Evolutionary conservation across 768 basidiomycete genomes (phyloP), one percentile per base, ranked within the genome.

Genomic region (Rhizopogon vinicolor): DNA sequence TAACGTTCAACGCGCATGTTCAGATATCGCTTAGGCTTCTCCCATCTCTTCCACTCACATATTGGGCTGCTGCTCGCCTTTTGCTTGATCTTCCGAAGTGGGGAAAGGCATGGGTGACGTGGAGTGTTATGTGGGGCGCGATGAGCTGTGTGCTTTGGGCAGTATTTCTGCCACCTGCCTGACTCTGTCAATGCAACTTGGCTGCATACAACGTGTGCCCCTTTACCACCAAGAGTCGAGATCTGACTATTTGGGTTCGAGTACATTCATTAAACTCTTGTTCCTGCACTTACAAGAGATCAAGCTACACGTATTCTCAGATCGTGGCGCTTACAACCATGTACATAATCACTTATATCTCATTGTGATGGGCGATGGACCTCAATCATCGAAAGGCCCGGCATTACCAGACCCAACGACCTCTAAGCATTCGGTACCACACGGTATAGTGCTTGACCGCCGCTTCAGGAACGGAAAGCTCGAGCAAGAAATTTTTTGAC

Each of bases 161-260:
- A 1, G 80, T 82, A 2, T 95, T 94, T 65, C 78, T 96, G 31
- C 96, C 96, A 0, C 96, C 96, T n/a, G 96, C 95, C 0, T 96
- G 72, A 72, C 33, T 14, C 41, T n/a, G n/a, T 18, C 8, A 18
- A 4, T 25, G 16, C n/a, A 16, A 18, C 3, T 41, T 44, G 13
- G 39, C 13, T 39, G 39, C 39, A 14, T 39, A 39, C 14, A 39
- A 39, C 14, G 14, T 6, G 14, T 14, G 39, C 39, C 3, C 14
- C 5, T 41, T 41, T n/a, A 3, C 40, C 16, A 16, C 5, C 35
- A 13, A 10, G 35, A 37, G 35, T 12, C 35, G 35, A 37, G 35
- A 37, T 37, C 35, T 13, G 10, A 9, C 2, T 37, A 12, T 37
- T 13, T 37, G 10, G 35, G 13, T 37, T 13, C 35, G 35, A 37